These are phyloP conservation scores for Mycena galopus DNA, from an alignment of 768 basidiomycete species.

Conservation along the genomic window DNA sequence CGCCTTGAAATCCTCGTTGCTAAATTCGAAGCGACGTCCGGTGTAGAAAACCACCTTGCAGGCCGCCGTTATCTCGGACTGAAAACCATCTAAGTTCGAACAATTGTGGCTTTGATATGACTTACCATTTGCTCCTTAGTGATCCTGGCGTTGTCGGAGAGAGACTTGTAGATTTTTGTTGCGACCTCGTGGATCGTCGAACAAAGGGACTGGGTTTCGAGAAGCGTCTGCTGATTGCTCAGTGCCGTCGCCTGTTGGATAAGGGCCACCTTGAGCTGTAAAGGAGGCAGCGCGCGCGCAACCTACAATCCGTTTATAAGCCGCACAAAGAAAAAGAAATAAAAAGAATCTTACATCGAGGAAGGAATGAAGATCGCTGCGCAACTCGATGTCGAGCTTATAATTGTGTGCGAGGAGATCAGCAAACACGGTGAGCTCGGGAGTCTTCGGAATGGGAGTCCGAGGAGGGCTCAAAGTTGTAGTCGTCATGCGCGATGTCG, in stretches of 20 bases:
- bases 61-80: background rate
- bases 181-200: background rate
- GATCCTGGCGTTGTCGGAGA: background rate
- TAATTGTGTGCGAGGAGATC: constrained; percentile 16
- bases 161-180: background rate
- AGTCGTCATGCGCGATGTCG: background rate
- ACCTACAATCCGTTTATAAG: background rate
- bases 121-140: constrained; percentile 8
- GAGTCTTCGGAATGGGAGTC: background rate
- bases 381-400: background rate
- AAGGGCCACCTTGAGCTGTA: constrained; percentile 1
- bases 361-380: constrained; percentile 10
- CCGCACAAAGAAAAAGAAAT: background rate
- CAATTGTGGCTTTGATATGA: too few relatives aligned
- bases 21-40: too few relatives aligned
- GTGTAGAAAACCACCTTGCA: too few relatives aligned
- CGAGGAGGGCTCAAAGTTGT: background rate
- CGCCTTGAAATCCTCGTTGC: too few relatives aligned
- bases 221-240: background rate
- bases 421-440: background rate
- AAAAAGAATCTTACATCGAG: background rate
- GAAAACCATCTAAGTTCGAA: background rate
- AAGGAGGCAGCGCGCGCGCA: background rate
- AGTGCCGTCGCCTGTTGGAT: constrained; percentile 8
- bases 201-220: background rate